phyloP scores from a whole-genome alignment of 805 yeast species.

The Saccharomycopsis sp. region DNA sequence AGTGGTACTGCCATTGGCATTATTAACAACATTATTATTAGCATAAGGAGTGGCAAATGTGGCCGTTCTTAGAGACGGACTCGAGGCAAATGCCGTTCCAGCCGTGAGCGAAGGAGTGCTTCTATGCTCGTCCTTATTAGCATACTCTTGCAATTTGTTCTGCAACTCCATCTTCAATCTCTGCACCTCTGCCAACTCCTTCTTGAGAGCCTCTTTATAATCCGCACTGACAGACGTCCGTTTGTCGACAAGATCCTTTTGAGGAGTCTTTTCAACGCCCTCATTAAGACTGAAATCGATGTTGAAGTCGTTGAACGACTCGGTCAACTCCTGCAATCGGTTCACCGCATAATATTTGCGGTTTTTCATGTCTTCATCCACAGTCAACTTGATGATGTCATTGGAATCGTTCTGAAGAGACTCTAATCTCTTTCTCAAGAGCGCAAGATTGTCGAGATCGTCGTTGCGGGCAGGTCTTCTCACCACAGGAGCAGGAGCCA shows the following conservation, averaged over 20 bases:
- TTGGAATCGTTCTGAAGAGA: constrained; percentile 68
- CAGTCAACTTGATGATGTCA: constrained; percentile 63
- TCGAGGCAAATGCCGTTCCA: constrained; percentile 1
- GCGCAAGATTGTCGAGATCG: constrained; percentile 50
- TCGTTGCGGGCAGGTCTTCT: constrained; percentile 37
- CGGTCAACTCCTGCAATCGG: constrained; percentile 64
- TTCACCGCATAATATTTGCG: constrained; percentile 65
- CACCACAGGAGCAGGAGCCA: constrained; percentile 3
- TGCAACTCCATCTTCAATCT: constrained; percentile 35
- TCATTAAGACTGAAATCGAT: constrained; percentile 38
- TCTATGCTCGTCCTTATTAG: constrained; percentile 20
- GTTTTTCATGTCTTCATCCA: constrained; percentile 41
- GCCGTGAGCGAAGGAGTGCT: constrained; percentile 6
- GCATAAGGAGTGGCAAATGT: no score
- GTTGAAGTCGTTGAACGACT: constrained; percentile 56
- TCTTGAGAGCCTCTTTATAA: constrained; percentile 28
- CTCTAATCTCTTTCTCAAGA: constrained; percentile 50
- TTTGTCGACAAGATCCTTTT: constrained; percentile 12
- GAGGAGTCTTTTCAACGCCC: constrained; percentile 21
- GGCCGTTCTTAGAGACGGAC: no score
- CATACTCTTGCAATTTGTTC: constrained; percentile 31
- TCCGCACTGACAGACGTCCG: constrained; percentile 16
- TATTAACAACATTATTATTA: no score
- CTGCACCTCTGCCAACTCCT: constrained; percentile 38
- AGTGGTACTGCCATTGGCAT: constrained; percentile 7